Evolutionary conservation across 208 protist genomes (phyloP), one percentile per base, ranked within the genome.

Genomic region (Crithidia mellificae): DNA sequence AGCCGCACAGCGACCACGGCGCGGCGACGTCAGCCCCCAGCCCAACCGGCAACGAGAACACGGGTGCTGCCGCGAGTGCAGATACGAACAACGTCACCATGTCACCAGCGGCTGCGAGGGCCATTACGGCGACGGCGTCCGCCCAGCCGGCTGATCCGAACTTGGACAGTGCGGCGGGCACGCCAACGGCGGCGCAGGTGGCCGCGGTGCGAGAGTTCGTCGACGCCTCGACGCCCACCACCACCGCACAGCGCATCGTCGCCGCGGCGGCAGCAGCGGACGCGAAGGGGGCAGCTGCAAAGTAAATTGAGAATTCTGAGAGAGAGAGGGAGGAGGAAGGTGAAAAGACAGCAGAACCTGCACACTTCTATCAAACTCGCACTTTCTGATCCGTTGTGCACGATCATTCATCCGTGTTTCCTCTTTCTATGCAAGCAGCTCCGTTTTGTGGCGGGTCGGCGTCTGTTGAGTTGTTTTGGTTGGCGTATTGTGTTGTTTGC

Each of bases 1-100:
- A 80, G 59, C 78, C 85, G 14, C 80, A 91, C 59, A 15, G 30
- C 25, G 88, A 93, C 6, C 67, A 63, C 38, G 9, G 24, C 8
- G 17, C 9, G 14, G 0, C 11, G 19, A 15, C 30, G 36, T 38
- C 34, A 38, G 41, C 12, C 1, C 14, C 5, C 20, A n/a, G n/a
- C n/a, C n/a, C n/a, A n/a, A n/a, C n/a, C n/a, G n/a, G n/a, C n/a
- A n/a, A 22, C 46, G 15, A 39, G 15, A 12, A 34, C 24, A 29
- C 14, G 25, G 19, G 20, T 53, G 57, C 29, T 15, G 36, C 34
- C 2, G 22, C 39, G 4, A 24, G 6, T 15, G 29, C 43, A 9
- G 34, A 38, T 11, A 38, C 34, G 34, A n/a, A 38, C 34, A 38
- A 38, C 34, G 34, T 38, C 34, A 27, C 34, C 2, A 12, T 29